Evolutionary conservation across 495 filamentous ascomycete genomes (phyloP), one percentile per base, ranked within the genome.

Genomic region (Neurospora hispaniola): DNA sequence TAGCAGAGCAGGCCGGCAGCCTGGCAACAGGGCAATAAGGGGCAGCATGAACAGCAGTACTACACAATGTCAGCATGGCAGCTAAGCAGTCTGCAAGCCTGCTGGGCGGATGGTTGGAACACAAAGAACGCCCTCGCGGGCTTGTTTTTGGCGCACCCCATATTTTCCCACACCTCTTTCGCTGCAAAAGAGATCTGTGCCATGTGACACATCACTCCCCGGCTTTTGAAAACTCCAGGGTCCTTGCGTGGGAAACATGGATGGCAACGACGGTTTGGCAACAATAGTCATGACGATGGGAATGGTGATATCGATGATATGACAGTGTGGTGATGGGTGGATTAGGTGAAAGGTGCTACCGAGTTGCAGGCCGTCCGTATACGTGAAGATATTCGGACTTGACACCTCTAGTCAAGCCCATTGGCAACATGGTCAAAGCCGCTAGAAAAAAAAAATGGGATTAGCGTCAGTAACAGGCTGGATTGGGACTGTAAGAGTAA

Each of bases 181-280:
- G 31, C 66, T 72, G 73, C 70, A 66, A 66, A 66, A 35, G 71
- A 81, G 79, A 80, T 80, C 79, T 81, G 80, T 81, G 78, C 74
- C 71, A 81, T 75, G 80, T 81, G 80, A 80, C 79, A 80, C 78
- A 75, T 80, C 80, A 79, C 78, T 73, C 75, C 74, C 73, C 78
- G 75, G 71, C 75, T 78, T 77, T 74, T 68, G 70, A 70, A 69
- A 72, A 75, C 70, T 43, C 69, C 73, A 74, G 74, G 76, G 74
- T 59, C 74, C 44, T 46, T 75, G 70, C 54, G 54, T 66, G 54
- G 54, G 14, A 31, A 38, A 66, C 54, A 35, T 66, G 54, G 54
- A 66, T 38, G 35, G 27, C 11, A 38, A 66, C 27, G 54, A 38
- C 54, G 27, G 54, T 66, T 66, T 66, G 6, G 27, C 31, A 38